Base-by-base conservation (phyloP, 2,329 filamentous ascomycete genomes). In the Sclerotinia minor region DNA sequence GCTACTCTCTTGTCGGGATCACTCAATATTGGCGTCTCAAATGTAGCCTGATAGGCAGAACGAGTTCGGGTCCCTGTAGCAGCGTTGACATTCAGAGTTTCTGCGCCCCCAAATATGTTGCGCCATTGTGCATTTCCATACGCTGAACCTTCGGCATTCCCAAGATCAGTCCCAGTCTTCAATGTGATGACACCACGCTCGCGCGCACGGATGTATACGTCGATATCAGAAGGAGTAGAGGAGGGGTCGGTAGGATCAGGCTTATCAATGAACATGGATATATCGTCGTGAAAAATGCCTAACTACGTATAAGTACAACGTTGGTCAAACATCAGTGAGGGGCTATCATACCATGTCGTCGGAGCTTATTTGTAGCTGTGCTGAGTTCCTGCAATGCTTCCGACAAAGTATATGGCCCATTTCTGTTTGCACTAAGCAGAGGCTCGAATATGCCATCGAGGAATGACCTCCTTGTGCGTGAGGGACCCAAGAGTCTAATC, bases 91-190 rank as follows among this genome's bases (percentile, higher is more conserved):
- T 92, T 92, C 71, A 99, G 81, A 67, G 90, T 91, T 81, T 99
- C 95, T 32, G 94, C 95, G 50, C 95, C 95, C 64, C 95, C 95
- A 77, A 99, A 92, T 69, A 99, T 85, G 79, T 99, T 99, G 73
- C 95, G 89, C 83, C 93, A 89, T 64, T 94, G 84, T 55, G 93
- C 84, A 73, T 95, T 94, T 72, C 92, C 89, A 77, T 96, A 98
- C 5, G 94, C 94, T 9, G 94, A 96, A 47, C 94, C 95, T 79
- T 99, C 95, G 29, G 92, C 89, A 76, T 96, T 96, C 71, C 95
- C 95, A 57, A 97, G 85, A 77, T 98, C 94, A 11, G 95, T 98
- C 69, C 95, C 95, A 0, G 94, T 97, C 81, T 96, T 96, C 75
- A 98, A 85, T 69, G 93, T 88, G 76, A 98, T 87, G 50, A 91